Evolutionary conservation across 345 rosid species (phyloP).

Genomic region (Cardiospermum halicacabum): DNA sequence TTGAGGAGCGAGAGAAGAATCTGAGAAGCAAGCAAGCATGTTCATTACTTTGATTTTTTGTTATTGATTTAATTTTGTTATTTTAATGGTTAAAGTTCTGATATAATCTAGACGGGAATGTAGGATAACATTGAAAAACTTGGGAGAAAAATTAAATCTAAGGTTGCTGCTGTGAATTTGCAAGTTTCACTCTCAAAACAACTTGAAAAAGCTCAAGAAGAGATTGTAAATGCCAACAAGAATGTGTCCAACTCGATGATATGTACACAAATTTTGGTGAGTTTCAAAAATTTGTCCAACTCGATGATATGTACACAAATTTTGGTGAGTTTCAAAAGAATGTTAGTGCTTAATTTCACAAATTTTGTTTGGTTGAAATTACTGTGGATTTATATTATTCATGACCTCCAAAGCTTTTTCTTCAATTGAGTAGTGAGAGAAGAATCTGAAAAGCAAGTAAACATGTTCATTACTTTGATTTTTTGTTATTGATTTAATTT

Average conservation of each 20-base stretch:
- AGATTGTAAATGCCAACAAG: slow-evolving; percentile 55
- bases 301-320: slow-evolving; percentile 70
- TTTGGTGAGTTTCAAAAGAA: no score
- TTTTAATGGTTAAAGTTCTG: neutral
- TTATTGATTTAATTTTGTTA: neutral
- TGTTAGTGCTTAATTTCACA: no score
- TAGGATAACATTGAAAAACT: slow-evolving; percentile 67
- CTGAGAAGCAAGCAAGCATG: slow-evolving; percentile 59
- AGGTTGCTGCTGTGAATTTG: slow-evolving; percentile 54
- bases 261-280: no score
- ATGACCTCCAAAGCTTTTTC: no score
- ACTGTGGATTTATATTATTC: no score
- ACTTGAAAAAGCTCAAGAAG: slow-evolving; percentile 62
- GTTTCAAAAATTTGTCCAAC: no score
- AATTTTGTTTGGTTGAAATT: no score
- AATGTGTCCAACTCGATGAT: no score
- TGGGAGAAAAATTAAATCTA: slow-evolving; percentile 53
- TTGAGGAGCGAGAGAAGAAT: slow-evolving; percentile 55
- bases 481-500: neutral
- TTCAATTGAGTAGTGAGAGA: no score
- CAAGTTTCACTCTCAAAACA: slow-evolving; percentile 58
- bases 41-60: neutral
- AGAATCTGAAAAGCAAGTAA: slow-evolving; percentile 66
- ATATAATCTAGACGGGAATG: slow-evolving; percentile 14
- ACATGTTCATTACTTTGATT: no score